phyloP scores from a whole-genome alignment of 768 basidiomycete species.

The Cystoderma amianthinum region DNA sequence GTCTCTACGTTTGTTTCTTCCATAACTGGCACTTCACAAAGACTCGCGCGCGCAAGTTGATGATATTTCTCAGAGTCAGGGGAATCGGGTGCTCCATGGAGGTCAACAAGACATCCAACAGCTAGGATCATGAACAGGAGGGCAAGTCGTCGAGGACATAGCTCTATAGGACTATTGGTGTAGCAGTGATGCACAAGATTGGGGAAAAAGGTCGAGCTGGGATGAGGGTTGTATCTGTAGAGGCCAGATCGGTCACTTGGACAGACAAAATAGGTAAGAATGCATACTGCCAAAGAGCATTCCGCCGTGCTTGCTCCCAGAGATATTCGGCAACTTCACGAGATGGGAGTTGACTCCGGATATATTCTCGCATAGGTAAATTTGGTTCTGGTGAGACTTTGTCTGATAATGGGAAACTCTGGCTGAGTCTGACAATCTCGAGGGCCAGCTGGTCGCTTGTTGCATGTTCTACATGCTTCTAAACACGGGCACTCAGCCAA shows the following conservation, averaged over 20 bases:
- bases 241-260: no score
- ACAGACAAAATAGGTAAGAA: no score
- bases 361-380: constrained; percentile 45
- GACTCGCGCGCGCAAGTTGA: constrained; percentile 47
- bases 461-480: neutral
- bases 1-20: constrained; percentile 64
- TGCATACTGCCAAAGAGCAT: constrained; percentile 62
- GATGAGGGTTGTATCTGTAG: constrained; percentile 55
- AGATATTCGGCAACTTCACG: constrained; percentile 52
- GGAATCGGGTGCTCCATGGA: constrained; percentile 35
- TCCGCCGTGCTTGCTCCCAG: constrained; percentile 54
- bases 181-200: constrained; percentile 64
- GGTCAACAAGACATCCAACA: constrained; percentile 61
- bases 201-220: constrained; percentile 56
- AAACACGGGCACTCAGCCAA: neutral
- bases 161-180: constrained; percentile 38
- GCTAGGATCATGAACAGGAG: constrained; percentile 67
- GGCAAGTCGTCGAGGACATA: constrained; percentile 57
- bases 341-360: constrained; percentile 48
- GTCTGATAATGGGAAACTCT: constrained; percentile 46
- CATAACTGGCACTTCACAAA: constrained; percentile 60
- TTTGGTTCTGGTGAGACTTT: constrained; percentile 44
- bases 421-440: constrained; percentile 46
- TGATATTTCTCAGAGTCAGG: constrained; percentile 57
- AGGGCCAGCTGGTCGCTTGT: constrained; percentile 16